These are phyloP conservation scores for Schwanniomyces vanrijiae DNA, from an alignment of 805 yeast genomes.

Conservation along the genomic window DNA sequence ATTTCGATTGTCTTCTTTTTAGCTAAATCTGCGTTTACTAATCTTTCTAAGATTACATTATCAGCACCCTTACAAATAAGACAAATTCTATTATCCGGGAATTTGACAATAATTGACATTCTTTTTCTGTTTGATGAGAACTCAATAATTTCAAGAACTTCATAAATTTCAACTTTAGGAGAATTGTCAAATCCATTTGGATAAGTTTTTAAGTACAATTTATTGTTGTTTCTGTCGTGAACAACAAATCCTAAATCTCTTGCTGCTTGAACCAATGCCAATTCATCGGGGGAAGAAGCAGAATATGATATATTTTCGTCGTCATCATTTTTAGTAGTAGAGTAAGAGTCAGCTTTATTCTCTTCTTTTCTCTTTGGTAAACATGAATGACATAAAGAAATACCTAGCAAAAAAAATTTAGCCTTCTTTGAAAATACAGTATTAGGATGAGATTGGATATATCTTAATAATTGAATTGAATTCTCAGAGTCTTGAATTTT, in stretches of 20 bases:
- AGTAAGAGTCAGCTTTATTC: neutral
- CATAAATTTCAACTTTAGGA: slow-evolving; percentile 67
- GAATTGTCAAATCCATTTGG: slow-evolving; percentile 75
- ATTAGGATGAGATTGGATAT: slow-evolving; percentile 71
- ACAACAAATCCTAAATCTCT: slow-evolving; percentile 93
- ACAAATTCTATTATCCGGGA: slow-evolving; percentile 75
- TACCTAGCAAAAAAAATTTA: slow-evolving; percentile 72
- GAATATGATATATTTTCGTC: slow-evolving; percentile 72
- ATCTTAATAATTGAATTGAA: slow-evolving; percentile 63
- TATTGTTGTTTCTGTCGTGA: slow-evolving; percentile 60
- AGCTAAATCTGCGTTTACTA: slow-evolving; percentile 61
- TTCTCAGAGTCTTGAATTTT: slow-evolving; percentile 43
- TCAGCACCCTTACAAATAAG: slow-evolving; percentile 96
- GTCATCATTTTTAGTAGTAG: slow-evolving; percentile 16
- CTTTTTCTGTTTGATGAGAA: slow-evolving; percentile 87
- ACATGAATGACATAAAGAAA: slow-evolving; percentile 90
- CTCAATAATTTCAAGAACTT: slow-evolving; percentile 78
- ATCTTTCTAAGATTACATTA: slow-evolving; percentile 76
- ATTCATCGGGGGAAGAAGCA: slow-evolving; percentile 95
- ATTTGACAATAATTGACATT: slow-evolving; percentile 82
- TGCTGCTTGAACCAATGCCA: slow-evolving; percentile 92
- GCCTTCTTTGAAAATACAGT: slow-evolving; percentile 69
- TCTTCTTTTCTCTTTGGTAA: slow-evolving; percentile 56
- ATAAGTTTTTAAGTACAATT: slow-evolving; percentile 68
- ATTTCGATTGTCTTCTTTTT: slow-evolving; percentile 64